Evolutionary conservation across 192 early-diverging fungal species (phyloP).

Genomic region (Rhizoclosmatium globosum): DNA sequence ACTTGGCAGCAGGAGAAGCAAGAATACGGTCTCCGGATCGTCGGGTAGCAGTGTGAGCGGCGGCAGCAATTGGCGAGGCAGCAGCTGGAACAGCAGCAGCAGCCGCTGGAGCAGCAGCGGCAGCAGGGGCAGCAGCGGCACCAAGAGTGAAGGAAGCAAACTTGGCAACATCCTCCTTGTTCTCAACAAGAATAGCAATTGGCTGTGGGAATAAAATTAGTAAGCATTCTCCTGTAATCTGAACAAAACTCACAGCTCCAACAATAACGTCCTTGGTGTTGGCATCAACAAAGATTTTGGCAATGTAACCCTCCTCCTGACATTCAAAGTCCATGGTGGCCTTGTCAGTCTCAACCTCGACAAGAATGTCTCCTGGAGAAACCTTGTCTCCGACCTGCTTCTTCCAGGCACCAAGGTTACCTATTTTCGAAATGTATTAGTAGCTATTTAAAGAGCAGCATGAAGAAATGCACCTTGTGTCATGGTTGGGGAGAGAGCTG

Average conservation of each 20-base stretch:
- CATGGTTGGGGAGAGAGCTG: constrained; percentile 99
- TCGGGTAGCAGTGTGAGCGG: constrained; percentile 38
- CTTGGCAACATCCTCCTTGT: constrained; percentile 83
- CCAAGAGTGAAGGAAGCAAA: constrained; percentile 81
- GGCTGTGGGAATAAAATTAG: constrained; percentile 65
- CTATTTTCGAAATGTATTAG: constrained; percentile 3
- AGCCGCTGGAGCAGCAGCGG: constrained; percentile 35
- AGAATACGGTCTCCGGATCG: constrained; percentile 70
- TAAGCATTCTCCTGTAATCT: background rate
- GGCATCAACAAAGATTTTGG: constrained; percentile 81
- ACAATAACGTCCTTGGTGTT: constrained; percentile 90
- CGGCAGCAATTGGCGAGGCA: constrained; percentile 53
- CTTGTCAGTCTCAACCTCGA: constrained; percentile 99
- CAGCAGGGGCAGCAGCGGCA: constrained; percentile 32
- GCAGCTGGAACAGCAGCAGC: constrained; percentile 20
- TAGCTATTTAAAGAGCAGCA: background rate
- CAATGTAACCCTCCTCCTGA: constrained; percentile 95
- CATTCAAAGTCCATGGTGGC: constrained; percentile 99
- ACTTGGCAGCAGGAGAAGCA: constrained; percentile 86
- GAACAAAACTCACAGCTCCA: constrained; percentile 60
- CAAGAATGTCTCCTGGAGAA: constrained; percentile 86
- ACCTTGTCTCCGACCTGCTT: constrained; percentile 94
- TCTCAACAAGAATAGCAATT: constrained; percentile 90
- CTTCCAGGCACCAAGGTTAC: constrained; percentile 88
- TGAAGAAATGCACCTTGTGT: constrained; percentile 67